Conservation (phyloP, 495 filamentous ascomycete species). For the Podospora pseudopauciseta region DNA sequence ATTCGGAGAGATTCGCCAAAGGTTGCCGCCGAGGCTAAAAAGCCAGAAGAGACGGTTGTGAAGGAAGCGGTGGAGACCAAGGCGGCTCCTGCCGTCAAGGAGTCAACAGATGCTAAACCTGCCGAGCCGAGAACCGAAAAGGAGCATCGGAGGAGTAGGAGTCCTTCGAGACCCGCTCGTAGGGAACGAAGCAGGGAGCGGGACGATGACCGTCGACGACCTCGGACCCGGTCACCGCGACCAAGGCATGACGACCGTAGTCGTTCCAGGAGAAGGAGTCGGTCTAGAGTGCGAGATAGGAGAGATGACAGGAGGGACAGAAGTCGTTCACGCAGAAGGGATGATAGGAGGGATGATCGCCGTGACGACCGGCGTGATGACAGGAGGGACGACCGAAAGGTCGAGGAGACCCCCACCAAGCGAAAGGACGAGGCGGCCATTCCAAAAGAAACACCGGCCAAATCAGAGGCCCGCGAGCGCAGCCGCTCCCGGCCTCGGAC, state of each 20-base stretch:
- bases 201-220: constrained; percentile 26
- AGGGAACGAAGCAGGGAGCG: constrained; percentile 28
- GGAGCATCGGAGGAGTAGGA: constrained; percentile 36
- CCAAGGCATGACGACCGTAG: constrained; percentile 20
- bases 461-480: constrained; percentile 27
- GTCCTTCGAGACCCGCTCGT: constrained; percentile 30
- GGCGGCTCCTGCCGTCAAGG: constrained; percentile 21
- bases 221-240: constrained; percentile 26
- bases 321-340: constrained; percentile 36
- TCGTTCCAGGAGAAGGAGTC: constrained; percentile 22
- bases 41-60: constrained; percentile 26
- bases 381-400: constrained; percentile 13
- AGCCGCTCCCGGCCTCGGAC: constrained; percentile 35
- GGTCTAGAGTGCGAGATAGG: constrained; percentile 25
- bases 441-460: constrained; percentile 28
- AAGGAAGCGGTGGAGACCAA: constrained; percentile 27
- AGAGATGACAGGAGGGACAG: constrained; percentile 38
- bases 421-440: constrained; percentile 18
- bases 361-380: constrained; percentile 21
- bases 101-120: constrained; percentile 27
- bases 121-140: constrained; percentile 24
- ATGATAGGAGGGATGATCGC: constrained; percentile 26
- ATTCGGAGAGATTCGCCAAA: constrained; percentile 47
- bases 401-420: constrained; percentile 22
- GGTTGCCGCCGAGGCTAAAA: constrained; percentile 35